Evolutionary conservation across 768 basidiomycete genomes (phyloP), one percentile per base, ranked within the genome.

Genomic region (Leccinum olivaceopallidum): DNA sequence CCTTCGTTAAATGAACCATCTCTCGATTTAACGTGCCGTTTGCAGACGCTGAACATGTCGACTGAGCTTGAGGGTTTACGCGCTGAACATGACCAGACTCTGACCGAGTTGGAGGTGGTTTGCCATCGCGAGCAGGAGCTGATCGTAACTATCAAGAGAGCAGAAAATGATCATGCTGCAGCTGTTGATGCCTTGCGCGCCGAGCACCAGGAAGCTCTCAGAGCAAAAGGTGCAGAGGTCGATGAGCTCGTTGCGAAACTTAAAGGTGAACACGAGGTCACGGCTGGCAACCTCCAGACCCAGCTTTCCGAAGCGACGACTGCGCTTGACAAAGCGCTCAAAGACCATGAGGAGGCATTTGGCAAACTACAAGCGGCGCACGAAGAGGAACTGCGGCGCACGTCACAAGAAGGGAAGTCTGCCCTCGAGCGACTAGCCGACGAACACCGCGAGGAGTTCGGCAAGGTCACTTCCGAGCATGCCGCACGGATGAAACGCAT

Each of bases 11-110:
- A 47, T 0, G 22, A 47, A 55, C 6, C 18, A 32, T 28, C 37
- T 59, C 36, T 58, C 7, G 5, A 20, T 53, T 36, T 57, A 5
- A 51, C 12, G 14, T 58, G 10, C 34, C 20, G 16, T 60, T 53
- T 59, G 18, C 60, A 94, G 92, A 81, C 90, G 12, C 71, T 88
- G 56, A 96, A 96, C 69, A 92, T 96, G 87, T 92, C 93, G 9
- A 86, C 81, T 59, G 95, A 94, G 67, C 83, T 95, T 39, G 92
- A 92, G 64, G 85, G 83, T 28, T 78, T 95, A 24, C 87, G 85
- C 55, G 75, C 78, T 56, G 84, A 85, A 67, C 85, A 89, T 66
- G 73, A 81, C 56, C 79, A 84, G 13, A 78, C 83, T 54, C 69
- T 88, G 8, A 68, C 66, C 13, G 75, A 77, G 42, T 71, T 93